A percentile compares a stretch with the other conserved stretches of the same genome.
Evolutionary conservation across 1,139 yeast genomes (phyloP).

Genomic region (Blastobotrys ciferrii): DNA sequence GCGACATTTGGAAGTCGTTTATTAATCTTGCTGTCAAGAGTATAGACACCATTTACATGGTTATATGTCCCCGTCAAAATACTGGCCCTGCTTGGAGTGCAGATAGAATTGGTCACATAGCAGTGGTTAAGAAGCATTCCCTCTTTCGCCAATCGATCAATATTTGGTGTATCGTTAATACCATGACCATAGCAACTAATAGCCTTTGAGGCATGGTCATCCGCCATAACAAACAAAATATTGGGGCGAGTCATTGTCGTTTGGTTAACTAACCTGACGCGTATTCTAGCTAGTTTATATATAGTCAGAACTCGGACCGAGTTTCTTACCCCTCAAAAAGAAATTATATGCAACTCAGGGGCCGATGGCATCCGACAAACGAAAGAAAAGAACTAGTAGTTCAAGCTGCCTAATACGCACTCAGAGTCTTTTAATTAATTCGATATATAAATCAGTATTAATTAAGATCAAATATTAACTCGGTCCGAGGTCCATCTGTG

Average conservation of each 20-base stretch:
- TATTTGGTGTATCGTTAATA: conserved; percentile 13
- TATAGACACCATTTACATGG: conserved; percentile 13
- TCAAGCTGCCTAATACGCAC: too few relatives aligned
- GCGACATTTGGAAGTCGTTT: conserved; percentile 14
- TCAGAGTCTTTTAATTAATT: too few relatives aligned
- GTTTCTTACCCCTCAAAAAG: background rate
- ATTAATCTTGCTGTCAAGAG: conserved; percentile 12
- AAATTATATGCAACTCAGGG: too few relatives aligned
- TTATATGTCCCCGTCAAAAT: conserved; percentile 16
- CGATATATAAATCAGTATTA: too few relatives aligned
- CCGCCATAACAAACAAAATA: conserved; percentile 16
- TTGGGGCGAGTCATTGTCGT: conserved; percentile 8
- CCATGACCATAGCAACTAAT: conserved; percentile 16
- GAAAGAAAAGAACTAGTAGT: background rate
- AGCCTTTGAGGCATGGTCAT: conserved; percentile 16
- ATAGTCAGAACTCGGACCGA: background rate
- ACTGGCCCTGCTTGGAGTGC: conserved; percentile 17
- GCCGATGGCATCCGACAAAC: too few relatives aligned
- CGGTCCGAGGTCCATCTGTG: too few relatives aligned
- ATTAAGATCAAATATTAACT: too few relatives aligned
- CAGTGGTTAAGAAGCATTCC: conserved; percentile 16
- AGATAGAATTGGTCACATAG: conserved; percentile 15
- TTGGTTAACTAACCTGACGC: background rate
- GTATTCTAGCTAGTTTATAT: background rate
- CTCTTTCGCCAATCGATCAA: conserved; percentile 15